phyloP scores from a whole-genome alignment of 441 rosid species.

The Euphorbia celastroides region DNA sequence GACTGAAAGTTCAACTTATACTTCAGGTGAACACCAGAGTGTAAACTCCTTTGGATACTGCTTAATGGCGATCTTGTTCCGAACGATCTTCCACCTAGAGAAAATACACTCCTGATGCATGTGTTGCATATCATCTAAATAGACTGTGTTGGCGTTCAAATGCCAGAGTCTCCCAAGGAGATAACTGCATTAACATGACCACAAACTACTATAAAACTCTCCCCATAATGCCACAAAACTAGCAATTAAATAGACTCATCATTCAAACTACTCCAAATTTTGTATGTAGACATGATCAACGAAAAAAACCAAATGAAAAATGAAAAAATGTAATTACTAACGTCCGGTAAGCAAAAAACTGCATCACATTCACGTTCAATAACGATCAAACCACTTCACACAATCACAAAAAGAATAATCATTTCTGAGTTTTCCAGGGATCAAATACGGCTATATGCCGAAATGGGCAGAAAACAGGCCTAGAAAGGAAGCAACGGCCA shows the following conservation, averaged over 20 bases:
- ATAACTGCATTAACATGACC: constrained; percentile 7
- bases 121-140: constrained; percentile 78
- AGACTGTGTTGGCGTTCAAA: constrained; percentile 22
- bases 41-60: constrained; percentile 27
- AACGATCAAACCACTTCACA: background rate
- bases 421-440: background rate
- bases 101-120: constrained; percentile 52
- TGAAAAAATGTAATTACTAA: background rate
- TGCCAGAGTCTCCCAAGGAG: constrained; percentile 18
- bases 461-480: background rate
- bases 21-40: constrained; percentile 30
- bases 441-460: too few species aligned
- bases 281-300: background rate
- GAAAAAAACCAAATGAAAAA: constrained; percentile 1
- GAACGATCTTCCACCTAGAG: constrained; percentile 48
- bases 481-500: background rate
- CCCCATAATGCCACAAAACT: background rate
- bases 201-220: background rate
- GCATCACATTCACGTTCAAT: constrained; percentile 1
- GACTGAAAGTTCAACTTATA: constrained; percentile 28
- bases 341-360: background rate
- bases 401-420: background rate
- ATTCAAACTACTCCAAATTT: background rate
- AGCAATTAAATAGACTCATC: background rate
- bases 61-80: constrained; percentile 30